These are phyloP conservation scores for Colletotrichum australisinense DNA, from an alignment of 2,329 filamentous ascomycete species.

Conservation along the genomic window DNA sequence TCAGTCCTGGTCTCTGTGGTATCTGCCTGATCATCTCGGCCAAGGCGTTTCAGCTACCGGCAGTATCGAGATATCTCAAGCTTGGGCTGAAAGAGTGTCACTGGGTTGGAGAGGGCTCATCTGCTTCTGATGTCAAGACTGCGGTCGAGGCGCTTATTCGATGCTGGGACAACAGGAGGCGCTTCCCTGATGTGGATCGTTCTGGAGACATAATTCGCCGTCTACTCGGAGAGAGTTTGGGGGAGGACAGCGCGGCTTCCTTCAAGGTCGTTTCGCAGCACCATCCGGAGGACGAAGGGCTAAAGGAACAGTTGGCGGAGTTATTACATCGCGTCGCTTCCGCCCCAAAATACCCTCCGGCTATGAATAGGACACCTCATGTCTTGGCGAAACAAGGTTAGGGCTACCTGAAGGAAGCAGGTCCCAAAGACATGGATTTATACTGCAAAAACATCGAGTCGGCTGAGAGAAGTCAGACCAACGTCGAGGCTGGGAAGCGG, in stretches of 20 bases:
- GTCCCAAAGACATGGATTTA: not conserved
- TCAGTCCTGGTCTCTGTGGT: slow-evolving; percentile 44
- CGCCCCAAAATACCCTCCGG: no score
- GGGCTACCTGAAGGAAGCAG: not conserved
- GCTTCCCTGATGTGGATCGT: not conserved
- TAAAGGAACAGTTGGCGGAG: not conserved
- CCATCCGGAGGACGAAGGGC: not conserved
- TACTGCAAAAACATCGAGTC: not conserved
- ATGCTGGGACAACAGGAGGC: not conserved
- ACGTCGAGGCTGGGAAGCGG: not conserved
- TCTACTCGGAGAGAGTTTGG: not conserved
- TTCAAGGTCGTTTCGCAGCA: not conserved
- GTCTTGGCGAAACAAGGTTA: no score
- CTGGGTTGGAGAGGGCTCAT: not conserved
- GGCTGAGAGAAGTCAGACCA: not conserved
- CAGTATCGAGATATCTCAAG: slow-evolving; percentile 22
- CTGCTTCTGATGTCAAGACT: not conserved
- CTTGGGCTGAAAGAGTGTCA: slow-evolving; percentile 18
- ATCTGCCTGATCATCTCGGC: slow-evolving; percentile 47
- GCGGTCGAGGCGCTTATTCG: not conserved
- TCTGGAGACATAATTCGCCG: not conserved
- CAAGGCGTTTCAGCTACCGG: slow-evolving; percentile 27
- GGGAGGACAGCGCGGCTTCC: not conserved
- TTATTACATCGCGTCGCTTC: not conserved
- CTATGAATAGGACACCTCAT: no score